phyloP scores from a whole-genome alignment of 78 protist genomes.

The Monosiga brevicollis region DNA sequence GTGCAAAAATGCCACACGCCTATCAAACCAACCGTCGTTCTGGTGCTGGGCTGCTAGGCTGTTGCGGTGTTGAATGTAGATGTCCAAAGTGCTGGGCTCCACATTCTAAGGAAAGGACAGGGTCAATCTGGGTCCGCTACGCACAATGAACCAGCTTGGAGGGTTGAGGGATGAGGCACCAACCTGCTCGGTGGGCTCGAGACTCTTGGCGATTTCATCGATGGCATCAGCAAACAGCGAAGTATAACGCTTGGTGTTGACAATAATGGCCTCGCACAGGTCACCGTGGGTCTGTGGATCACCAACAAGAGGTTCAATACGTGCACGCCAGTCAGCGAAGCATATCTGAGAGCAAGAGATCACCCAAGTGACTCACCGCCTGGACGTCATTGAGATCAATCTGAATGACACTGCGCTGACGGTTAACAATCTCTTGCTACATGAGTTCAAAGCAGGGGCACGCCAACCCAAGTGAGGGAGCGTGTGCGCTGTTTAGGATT shows the following conservation, averaged over 20 bases:
- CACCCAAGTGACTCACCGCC: neutral
- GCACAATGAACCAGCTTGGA: too few relatives aligned
- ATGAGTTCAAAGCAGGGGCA: neutral
- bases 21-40: neutral
- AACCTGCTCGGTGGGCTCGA: neutral
- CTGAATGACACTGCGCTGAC: neutral
- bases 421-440: conserved; percentile 4
- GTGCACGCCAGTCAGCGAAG: neutral
- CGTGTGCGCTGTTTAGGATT: too few relatives aligned
- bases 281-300: too few relatives aligned
- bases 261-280: neutral
- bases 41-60: neutral
- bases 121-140: too few relatives aligned
- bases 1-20: neutral
- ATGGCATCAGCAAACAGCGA: neutral
- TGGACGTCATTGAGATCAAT: conserved; percentile 1
- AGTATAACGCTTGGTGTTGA: neutral
- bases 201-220: neutral
- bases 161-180: too few relatives aligned
- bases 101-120: too few relatives aligned
- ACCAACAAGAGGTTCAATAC: too few relatives aligned
- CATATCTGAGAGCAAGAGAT: neutral
- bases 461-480: neutral
- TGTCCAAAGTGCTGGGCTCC: neutral
- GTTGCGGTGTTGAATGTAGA: neutral